Conservation (phyloP, 768 basidiomycete species). For the Tylopilus balloui region DNA sequence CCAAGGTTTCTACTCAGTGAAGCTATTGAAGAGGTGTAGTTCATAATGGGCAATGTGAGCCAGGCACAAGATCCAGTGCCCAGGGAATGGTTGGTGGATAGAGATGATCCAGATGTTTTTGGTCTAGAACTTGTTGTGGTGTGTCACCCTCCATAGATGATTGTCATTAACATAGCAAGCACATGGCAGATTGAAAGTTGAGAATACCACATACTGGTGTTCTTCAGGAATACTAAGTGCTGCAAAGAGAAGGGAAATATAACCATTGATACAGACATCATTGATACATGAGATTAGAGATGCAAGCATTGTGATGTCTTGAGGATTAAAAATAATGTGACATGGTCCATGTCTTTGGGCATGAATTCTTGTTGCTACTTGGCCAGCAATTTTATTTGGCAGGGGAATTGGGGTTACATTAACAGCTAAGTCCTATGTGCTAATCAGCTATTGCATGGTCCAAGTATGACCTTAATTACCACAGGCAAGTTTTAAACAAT, state of each 20-base stretch:
- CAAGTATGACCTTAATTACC: background rate
- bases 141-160: background rate
- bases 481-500: background rate
- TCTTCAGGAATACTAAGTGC: no score
- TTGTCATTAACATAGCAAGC: background rate
- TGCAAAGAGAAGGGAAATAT: background rate
- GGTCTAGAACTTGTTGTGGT: slow-evolving; percentile 24
- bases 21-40: no score
- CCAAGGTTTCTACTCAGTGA: no score
- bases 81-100: background rate
- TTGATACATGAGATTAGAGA: background rate
- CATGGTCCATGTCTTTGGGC: no score
- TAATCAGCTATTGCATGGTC: background rate
- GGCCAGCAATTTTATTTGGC: no score
- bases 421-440: background rate
- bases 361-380: background rate
- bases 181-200: background rate
- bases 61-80: slow-evolving; percentile 1
- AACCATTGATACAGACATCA: background rate
- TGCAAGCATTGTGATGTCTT: background rate
- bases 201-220: no score
- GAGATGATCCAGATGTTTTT: slow-evolving; percentile 10
- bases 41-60: no score
- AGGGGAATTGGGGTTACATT: background rate
- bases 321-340: background rate